phyloP scores from a whole-genome alignment of 2,329 filamentous ascomycete genomes.

The Ascochyta koolunga region DNA sequence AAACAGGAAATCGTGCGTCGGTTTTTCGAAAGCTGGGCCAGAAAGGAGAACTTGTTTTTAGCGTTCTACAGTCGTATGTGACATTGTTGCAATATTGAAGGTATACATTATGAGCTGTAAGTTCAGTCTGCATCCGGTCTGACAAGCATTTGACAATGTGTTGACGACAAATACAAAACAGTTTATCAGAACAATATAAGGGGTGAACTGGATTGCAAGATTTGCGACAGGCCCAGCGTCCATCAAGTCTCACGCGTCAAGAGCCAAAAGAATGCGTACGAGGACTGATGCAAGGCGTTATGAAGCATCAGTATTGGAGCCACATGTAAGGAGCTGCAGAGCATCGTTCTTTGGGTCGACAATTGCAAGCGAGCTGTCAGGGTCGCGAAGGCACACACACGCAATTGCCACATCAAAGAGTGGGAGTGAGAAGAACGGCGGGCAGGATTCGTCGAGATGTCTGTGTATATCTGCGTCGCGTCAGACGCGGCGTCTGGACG shows the following conservation, averaged over 20 bases:
- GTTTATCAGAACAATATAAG: not conserved
- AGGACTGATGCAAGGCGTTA: not conserved
- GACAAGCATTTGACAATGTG: not conserved
- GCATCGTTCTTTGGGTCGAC: conserved; percentile 1
- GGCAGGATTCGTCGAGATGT: not conserved
- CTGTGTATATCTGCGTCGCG: conserved; percentile 1
- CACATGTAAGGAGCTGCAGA: not conserved
- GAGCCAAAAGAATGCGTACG: not conserved
- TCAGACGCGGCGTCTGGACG: conserved; percentile 10
- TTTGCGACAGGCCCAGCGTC: no score
- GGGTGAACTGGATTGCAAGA: no score
- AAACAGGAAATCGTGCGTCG: no score
- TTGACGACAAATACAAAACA: not conserved
- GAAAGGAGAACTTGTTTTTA: no score
- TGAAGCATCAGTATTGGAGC: not conserved
- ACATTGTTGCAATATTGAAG: no score
- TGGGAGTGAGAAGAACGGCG: not conserved
- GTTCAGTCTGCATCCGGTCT: no score
- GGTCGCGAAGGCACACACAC: not conserved
- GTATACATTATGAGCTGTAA: no score
- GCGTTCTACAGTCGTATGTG: no score
- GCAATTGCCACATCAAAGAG: no score
- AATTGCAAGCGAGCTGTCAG: conserved; percentile 2
- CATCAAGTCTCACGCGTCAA: not conserved
- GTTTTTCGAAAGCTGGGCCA: no score